Evolutionary conservation across 306 rosid species (phyloP), one percentile per base, ranked within the genome.

Genomic region (Aeschynomene evenia): DNA sequence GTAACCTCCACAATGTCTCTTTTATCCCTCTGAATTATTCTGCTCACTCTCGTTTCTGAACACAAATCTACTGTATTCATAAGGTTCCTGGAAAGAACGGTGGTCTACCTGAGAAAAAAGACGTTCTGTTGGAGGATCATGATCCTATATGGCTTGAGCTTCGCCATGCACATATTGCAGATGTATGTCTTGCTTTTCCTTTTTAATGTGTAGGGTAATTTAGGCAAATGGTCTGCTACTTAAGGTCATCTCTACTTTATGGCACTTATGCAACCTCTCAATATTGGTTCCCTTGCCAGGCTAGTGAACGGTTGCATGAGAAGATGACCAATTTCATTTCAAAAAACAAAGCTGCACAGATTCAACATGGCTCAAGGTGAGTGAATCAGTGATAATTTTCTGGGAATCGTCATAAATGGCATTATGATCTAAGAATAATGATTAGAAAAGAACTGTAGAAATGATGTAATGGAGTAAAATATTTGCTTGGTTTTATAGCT

Each of bases 141-240:
- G 98, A 93, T 81, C 98, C 96, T 37, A 80, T 93, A 79, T 93
- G 98, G 98, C 84, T 93, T 73, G 98, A 90, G 79, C 96, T 93
- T 82, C 90, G 97, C 50, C 96, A 90, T 79, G 91, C 96, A 15
- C 98, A 93, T 84, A 88, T 93, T 69, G 98, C 98, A 66, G 89
- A 90, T 82, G 98, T 93, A 85, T 78, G 86, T 56, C 58, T 42
- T 63, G 54, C 63, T 50, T 52, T 54, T 55, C 48, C 42, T 58
- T 23, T 65, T 48, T 64, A 22, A 61, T 55, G 39, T 28, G 29
- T 55, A 49, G 40, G 16, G 48, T 45, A 45, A 6, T 65, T 52
- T 56, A 18, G 69, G 56, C 63, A 48, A 37, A 42, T 14, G 13
- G 36, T 26, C 24, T 64, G 46, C 48, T 71, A 18, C 14, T 9